Evolutionary conservation across 192 early-diverging fungal species (phyloP).

Genomic region (Pilobolus umbonatus): DNA sequence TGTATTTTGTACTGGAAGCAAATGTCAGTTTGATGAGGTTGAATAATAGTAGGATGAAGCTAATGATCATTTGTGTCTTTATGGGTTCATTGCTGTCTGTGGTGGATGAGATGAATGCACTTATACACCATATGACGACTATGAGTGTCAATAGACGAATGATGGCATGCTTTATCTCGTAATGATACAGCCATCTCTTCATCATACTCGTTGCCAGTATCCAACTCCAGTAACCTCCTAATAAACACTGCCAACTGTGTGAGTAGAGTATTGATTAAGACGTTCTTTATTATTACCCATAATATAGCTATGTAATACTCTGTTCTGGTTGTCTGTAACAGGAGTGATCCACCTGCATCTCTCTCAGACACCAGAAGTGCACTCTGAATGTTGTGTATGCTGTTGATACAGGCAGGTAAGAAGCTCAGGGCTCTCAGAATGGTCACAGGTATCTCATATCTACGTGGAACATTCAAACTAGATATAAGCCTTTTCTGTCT

Average conservation of each 20-base stretch:
- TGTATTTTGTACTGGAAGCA: slow-evolving; percentile 34
- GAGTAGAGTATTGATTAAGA: too few relatives aligned
- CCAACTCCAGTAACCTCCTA: slow-evolving; percentile 58
- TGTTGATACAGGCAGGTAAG: slow-evolving; percentile 31
- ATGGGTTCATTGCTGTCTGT: slow-evolving; percentile 45
- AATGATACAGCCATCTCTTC: slow-evolving; percentile 54
- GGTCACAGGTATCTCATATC: slow-evolving; percentile 5
- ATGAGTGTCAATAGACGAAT: slow-evolving; percentile 50
- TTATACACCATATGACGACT: slow-evolving; percentile 49
- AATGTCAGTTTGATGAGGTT: slow-evolving; percentile 33
- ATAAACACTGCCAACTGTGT: slow-evolving; percentile 35
- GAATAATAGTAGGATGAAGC: slow-evolving; percentile 37
- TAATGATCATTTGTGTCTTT: slow-evolving; percentile 49
- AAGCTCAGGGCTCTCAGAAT: slow-evolving; percentile 27
- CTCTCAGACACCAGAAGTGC: slow-evolving; percentile 18
- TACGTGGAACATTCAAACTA: slow-evolving; percentile 10
- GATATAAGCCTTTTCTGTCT: slow-evolving; percentile 8
- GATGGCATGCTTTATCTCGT: slow-evolving; percentile 47
- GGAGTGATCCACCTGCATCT: slow-evolving; percentile 29
- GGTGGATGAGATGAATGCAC: slow-evolving; percentile 40
- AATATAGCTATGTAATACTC: slow-evolving; percentile 38
- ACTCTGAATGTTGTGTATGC: slow-evolving; percentile 22
- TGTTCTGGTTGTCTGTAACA: slow-evolving; percentile 26
- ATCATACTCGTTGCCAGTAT: slow-evolving; percentile 52
- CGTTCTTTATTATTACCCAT: slow-evolving; percentile 31